Base-by-base conservation (phyloP, 2,329 filamentous ascomycete genomes). In the Lecanicillium sp. region DNA sequence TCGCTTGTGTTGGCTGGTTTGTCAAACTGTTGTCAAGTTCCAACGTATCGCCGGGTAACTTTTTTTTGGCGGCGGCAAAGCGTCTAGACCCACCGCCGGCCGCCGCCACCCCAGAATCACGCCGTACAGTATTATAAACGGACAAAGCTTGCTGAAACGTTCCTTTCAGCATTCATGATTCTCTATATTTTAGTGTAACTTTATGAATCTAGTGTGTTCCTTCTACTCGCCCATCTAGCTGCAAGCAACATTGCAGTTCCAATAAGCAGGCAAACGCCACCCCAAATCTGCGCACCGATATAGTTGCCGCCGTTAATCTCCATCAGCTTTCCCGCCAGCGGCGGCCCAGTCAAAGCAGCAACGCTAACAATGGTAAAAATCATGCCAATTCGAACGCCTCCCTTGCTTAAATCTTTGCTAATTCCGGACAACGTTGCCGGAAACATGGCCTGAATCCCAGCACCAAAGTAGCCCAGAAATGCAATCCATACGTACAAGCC, bases 391-490 rank as follows among this genome's bases (percentile, higher is more conserved):
- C 73, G 58, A 2, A 71, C 70, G 0, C 75, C 75, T 4, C 65
- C 60, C 51, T 75, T 75, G 11, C 63, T 57, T 43, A 73, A 51
- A 46, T 79, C 73, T 4, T 62, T 63, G 4, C 68, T 74, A 39
- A 80, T 54, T 18, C 70, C 48, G 1, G 55, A 56, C 11, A 55
- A 45, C 5, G 56, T 54, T 0, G 79, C 76, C 0, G 82, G 80
- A 48, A 85, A 84, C 9, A 86, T 53, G 6, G 71, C 70, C 56
- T 85, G 80, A 33, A 85, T 73, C 0, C 68, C 77, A 0, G 78
- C 79, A 0, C 70, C 75, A 3, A 70, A 70, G 34, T 84, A 64
- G 2, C 83, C 83, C 50, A 82, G 84, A 40, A 80, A 65, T 0
- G 68, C 60, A 0, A 73, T 62, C 68, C 83, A 86, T 1, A 63